Evolutionary conservation across 148 eudicot genomes (phyloP).

Genomic region (Rhododendron ovatum): DNA sequence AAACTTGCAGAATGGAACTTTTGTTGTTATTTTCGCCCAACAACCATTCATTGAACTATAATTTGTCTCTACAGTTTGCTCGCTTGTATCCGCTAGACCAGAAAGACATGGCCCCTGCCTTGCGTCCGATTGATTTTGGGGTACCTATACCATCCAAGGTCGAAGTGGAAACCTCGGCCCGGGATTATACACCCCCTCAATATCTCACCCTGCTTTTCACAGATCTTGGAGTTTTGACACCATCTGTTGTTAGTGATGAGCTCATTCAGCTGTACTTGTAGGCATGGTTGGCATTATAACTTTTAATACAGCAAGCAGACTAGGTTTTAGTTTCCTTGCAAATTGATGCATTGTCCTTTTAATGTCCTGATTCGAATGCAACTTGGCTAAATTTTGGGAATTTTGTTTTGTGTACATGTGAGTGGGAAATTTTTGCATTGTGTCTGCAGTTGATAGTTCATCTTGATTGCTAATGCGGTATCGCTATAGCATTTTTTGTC

Average conservation of each 20-base stretch:
- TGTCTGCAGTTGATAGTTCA: background rate
- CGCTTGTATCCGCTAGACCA: constrained; percentile 95
- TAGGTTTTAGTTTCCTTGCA: background rate
- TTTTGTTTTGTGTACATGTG: background rate
- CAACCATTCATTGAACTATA: background rate
- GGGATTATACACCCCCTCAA: constrained; percentile 96
- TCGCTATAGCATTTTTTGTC: background rate
- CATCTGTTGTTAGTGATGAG: constrained; percentile 95
- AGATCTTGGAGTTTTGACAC: constrained; percentile 84
- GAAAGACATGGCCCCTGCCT: constrained; percentile 93
- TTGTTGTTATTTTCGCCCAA: background rate
- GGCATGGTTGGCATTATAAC: constrained; percentile 1
- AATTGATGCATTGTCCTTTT: background rate
- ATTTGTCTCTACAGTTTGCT: constrained; percentile 65
- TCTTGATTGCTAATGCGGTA: background rate
- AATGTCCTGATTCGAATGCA: background rate
- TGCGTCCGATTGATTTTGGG: constrained; percentile 93
- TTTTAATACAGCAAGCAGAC: background rate
- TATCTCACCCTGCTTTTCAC: constrained; percentile 90
- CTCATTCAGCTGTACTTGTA: constrained; percentile 87
- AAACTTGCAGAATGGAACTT: background rate
- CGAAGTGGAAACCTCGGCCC: constrained; percentile 89
- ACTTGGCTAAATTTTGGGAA: constrained; percentile 7
- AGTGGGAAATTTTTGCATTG: background rate
- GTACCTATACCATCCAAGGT: constrained; percentile 95